Conservation (phyloP, 2,329 filamentous ascomycete genomes). For the Daldinia sp. region DNA sequence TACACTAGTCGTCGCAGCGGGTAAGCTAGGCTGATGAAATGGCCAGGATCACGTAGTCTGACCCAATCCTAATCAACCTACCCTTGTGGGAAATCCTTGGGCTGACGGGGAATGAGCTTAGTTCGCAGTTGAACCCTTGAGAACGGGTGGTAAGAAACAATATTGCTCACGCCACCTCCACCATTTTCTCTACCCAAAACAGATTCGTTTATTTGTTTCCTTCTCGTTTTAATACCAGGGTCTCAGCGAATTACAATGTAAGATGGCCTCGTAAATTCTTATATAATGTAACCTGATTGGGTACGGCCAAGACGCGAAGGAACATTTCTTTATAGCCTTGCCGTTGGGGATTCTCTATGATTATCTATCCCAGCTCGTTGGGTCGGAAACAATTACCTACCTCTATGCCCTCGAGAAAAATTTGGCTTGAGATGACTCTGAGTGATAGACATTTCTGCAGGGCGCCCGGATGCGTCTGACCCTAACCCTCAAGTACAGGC, state of each 20-base stretch:
- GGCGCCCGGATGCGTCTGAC: conserved; percentile 14
- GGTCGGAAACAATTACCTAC: conserved; percentile 10
- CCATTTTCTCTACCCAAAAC: conserved; percentile 27
- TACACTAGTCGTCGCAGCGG: conserved; percentile 32
- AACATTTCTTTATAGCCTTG: conserved; percentile 5
- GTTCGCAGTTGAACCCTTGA: conserved; percentile 5
- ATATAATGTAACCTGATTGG: conserved; percentile 18
- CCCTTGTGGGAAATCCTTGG: conserved; percentile 10
- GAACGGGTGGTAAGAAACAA: conserved; percentile 6
- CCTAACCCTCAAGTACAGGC: conserved; percentile 13
- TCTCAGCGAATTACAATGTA: conserved; percentile 25
- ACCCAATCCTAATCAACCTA: conserved; percentile 15
- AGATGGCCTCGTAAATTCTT: conserved; percentile 7
- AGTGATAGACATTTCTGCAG: not conserved
- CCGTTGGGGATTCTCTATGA: not conserved
- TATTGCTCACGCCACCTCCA: conserved; percentile 24
- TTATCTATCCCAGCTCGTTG: not conserved
- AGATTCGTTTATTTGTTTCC: conserved; percentile 30
- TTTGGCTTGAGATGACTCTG: conserved; percentile 9
- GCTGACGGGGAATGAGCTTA: conserved; percentile 12
- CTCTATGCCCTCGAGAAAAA: conserved; percentile 1
- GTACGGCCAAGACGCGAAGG: conserved; percentile 18
- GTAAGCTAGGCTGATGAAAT: conserved; percentile 7
- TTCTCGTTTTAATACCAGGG: conserved; percentile 31
- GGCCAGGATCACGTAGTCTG: conserved; percentile 13